Conservation (phyloP, 257 asterid species). For the Nicotiana paniculata region DNA sequence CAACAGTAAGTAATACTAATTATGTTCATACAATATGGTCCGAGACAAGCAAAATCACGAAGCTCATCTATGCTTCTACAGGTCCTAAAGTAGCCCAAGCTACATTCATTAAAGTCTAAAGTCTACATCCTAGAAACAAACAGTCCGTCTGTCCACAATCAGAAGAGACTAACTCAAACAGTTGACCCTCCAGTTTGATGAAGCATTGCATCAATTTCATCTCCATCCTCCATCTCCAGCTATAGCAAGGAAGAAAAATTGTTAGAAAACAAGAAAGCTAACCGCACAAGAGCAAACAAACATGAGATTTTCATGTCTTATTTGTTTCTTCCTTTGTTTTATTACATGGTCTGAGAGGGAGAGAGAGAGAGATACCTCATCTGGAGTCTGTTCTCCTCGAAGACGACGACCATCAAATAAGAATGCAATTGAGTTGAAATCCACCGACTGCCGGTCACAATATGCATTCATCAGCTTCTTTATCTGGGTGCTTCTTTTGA, state of each 20-base stretch:
- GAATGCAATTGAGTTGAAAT: slow-evolving; percentile 29
- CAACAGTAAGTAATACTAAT: not conserved
- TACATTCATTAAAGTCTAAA: not conserved
- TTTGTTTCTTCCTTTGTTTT: not conserved
- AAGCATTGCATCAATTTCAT: slow-evolving; percentile 41
- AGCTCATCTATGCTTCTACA: not conserved
- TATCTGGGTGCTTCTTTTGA: slow-evolving; percentile 37
- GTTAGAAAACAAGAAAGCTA: not conserved
- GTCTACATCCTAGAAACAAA: not conserved
- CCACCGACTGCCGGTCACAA: slow-evolving; percentile 40
- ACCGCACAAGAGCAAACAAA: not conserved
- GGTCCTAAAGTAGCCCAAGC: not conserved
- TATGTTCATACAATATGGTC: not conserved
- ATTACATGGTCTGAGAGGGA: not conserved
- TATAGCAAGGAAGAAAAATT: not conserved
- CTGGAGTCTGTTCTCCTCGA: slow-evolving; percentile 37
- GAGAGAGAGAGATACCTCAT: slow-evolving; percentile 20
- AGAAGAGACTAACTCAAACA: not conserved
- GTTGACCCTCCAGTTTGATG: slow-evolving; percentile 25
- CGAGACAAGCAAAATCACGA: not conserved
- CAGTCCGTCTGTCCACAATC: not conserved
- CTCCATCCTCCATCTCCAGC: slow-evolving; percentile 45
- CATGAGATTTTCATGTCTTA: not conserved
- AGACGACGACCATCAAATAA: slow-evolving; percentile 41
- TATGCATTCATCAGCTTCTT: slow-evolving; percentile 43